A percentile compares a stretch with the other conserved stretches of the same genome.
phyloP scores from a whole-genome alignment of 768 basidiomycete species.

The Phanerochaete carnosa region DNA sequence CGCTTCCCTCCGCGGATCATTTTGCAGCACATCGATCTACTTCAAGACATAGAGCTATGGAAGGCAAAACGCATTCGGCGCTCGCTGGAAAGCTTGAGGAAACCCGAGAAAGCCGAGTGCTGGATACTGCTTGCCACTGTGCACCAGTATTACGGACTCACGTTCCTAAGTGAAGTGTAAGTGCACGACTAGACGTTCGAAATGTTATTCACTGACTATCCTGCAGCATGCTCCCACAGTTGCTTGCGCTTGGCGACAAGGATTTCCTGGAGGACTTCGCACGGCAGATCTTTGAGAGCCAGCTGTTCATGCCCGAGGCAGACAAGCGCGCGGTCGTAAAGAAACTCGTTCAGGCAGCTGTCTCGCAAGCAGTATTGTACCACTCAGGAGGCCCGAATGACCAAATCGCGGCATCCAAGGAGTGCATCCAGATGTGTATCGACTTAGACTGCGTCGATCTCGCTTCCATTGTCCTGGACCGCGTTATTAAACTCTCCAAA shows the following conservation, averaged over 20 bases:
- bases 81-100: not conserved
- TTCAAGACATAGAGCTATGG: not conserved
- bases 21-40: not conserved
- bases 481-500: not conserved
- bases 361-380: not conserved
- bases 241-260: not conserved
- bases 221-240: slow-evolving; percentile 2
- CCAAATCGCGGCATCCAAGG: not conserved
- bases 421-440: not conserved
- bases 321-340: not conserved
- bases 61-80: not conserved
- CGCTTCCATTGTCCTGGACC: not conserved
- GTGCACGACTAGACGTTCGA: not conserved
- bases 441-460: not conserved
- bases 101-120: not conserved
- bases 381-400: not conserved
- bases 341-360: not conserved
- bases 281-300: not conserved
- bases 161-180: not conserved
- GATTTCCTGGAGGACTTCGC: slow-evolving; percentile 1
- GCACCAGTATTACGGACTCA: not conserved
- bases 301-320: not conserved
- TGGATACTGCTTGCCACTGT: not conserved
- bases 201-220: not conserved
- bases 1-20: not conserved